phyloP scores from a whole-genome alignment of 345 rosid species.

The Syzygium grande region DNA sequence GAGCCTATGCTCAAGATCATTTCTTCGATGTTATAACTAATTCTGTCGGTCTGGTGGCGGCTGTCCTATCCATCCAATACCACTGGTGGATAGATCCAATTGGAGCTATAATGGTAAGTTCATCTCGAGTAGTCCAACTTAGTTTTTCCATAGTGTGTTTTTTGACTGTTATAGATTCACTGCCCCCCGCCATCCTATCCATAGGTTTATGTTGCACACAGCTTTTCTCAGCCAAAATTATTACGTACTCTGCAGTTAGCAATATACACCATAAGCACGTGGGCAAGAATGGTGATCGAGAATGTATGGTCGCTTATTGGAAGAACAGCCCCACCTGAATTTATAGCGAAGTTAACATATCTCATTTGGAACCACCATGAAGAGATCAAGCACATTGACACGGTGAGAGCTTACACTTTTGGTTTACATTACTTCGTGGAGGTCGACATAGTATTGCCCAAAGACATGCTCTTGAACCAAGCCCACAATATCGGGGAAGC shows the following conservation, averaged over 20 bases:
- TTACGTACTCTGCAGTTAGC: constrained; percentile 46
- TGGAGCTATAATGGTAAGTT: constrained; percentile 20
- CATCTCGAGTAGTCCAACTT: not conserved
- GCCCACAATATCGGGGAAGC: constrained; percentile 83
- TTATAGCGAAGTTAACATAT: constrained; percentile 64
- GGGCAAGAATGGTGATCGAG: constrained; percentile 73
- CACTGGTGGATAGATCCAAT: constrained; percentile 31
- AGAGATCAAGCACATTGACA: constrained; percentile 64
- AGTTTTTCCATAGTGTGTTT: not conserved
- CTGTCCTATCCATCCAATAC: constrained; percentile 20
- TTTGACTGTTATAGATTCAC: not conserved
- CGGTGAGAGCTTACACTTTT: constrained; percentile 76
- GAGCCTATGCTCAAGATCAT: constrained; percentile 31
- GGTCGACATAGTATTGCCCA: constrained; percentile 71
- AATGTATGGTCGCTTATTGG: constrained; percentile 64
- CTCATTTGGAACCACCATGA: constrained; percentile 82
- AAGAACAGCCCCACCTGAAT: constrained; percentile 78
- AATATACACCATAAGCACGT: constrained; percentile 59
- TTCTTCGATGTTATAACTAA: constrained; percentile 29
- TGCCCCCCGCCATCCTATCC: not conserved
- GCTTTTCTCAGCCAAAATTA: not conserved
- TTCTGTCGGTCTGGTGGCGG: constrained; percentile 20
- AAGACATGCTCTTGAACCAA: constrained; percentile 51
- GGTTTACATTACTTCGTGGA: constrained; percentile 82
- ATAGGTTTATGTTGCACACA: not conserved